Evolutionary conservation across 2,329 filamentous ascomycete genomes (phyloP).

Genomic region (Cercospora brassicicola): DNA sequence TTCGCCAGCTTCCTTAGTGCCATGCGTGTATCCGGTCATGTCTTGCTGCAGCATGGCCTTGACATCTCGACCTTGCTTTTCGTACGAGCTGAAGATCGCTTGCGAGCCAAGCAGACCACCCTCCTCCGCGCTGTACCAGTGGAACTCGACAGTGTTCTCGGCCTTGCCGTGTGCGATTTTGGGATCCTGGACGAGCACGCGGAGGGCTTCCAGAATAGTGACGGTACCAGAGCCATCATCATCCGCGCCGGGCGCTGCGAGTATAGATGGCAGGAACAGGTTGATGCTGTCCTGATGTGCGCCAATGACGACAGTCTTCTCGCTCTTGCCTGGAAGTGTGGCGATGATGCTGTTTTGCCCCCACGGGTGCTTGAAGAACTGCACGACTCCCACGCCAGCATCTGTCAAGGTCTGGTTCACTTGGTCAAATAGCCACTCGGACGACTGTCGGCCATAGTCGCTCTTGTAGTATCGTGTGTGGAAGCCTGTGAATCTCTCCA

Average conservation of each 20-base stretch:
- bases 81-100: constrained; percentile 82
- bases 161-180: constrained; percentile 68
- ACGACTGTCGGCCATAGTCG: constrained; percentile 76
- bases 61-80: constrained; percentile 69
- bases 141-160: constrained; percentile 88
- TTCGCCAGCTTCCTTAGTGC: constrained; percentile 77
- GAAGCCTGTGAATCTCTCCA: constrained; percentile 76
- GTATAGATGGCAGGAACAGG: constrained; percentile 77
- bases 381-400: constrained; percentile 71
- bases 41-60: constrained; percentile 98
- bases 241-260: constrained; percentile 88
- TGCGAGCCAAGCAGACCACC: constrained; percentile 84
- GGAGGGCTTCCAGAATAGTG: constrained; percentile 88
- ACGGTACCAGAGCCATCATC: constrained; percentile 85
- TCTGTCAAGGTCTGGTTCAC: constrained; percentile 70
- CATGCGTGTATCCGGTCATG: constrained; percentile 89
- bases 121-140: constrained; percentile 93
- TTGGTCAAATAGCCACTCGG: constrained; percentile 78
- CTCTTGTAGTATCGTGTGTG: constrained; percentile 82
- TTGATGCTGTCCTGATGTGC: constrained; percentile 83
- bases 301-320: constrained; percentile 83
- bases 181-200: constrained; percentile 70
- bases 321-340: constrained; percentile 79
- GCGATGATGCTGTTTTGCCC: constrained; percentile 86
- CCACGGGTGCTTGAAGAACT: constrained; percentile 80